Evolutionary conservation across 2,329 filamentous ascomycete species (phyloP).

Genomic region (Neocucurbitaria cava): DNA sequence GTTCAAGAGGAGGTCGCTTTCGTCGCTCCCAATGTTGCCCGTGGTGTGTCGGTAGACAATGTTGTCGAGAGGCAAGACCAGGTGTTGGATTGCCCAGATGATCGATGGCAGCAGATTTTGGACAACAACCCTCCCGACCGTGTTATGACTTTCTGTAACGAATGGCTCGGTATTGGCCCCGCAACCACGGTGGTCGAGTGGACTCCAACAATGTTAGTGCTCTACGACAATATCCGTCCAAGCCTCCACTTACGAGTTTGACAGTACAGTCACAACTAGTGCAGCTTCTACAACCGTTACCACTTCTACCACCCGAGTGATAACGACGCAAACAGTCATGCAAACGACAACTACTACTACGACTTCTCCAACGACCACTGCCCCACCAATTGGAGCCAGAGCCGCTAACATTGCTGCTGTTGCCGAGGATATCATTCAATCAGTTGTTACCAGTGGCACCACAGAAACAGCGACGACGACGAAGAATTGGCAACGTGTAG

Average conservation of each 20-base stretch:
- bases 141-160: constrained; percentile 36
- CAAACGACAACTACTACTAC: constrained; percentile 30
- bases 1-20: constrained; percentile 6
- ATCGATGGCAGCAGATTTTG: constrained; percentile 26
- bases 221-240: not conserved
- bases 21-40: not conserved
- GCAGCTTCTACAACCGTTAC: constrained; percentile 23
- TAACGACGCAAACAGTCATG: constrained; percentile 31
- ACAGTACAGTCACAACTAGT: constrained; percentile 29
- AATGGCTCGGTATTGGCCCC: constrained; percentile 34
- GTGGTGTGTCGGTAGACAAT: constrained; percentile 3
- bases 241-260: constrained; percentile 4
- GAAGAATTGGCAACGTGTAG: constrained; percentile 16
- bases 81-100: constrained; percentile 23
- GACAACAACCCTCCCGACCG: constrained; percentile 13
- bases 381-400: constrained; percentile 17
- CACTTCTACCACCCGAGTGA: constrained; percentile 21
- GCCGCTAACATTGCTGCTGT: constrained; percentile 25
- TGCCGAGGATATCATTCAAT: constrained; percentile 29
- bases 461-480: constrained; percentile 12
- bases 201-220: constrained; percentile 34
- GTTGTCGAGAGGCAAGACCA: constrained; percentile 22
- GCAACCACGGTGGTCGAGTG: constrained; percentile 26
- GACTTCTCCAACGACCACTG: no score
- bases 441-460: constrained; percentile 28